Conservation (phyloP, 176 grass and related monocot species). For the Pharus latifolius region DNA sequence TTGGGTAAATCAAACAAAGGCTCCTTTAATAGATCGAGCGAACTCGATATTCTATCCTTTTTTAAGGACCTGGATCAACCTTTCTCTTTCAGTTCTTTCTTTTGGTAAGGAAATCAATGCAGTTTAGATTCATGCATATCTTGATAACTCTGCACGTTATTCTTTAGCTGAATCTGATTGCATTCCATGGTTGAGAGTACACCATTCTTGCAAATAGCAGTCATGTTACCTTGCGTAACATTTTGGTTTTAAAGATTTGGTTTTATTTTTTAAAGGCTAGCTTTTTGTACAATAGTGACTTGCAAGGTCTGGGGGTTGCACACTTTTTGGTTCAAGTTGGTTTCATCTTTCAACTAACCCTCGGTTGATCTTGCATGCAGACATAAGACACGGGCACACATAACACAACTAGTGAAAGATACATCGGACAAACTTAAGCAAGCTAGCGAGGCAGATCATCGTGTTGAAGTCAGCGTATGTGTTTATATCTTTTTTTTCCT, state of each 20-base stretch:
- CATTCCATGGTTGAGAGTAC: no score
- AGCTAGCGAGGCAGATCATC: constrained; percentile 83
- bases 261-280: background rate
- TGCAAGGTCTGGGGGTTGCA: no score
- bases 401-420: constrained; percentile 77
- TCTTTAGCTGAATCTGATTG: no score
- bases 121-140: background rate
- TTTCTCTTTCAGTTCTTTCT: no score
- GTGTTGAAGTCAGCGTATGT: constrained; percentile 72
- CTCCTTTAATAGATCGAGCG: background rate
- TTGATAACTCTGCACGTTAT: background rate
- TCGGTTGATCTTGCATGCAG: constrained; percentile 25
- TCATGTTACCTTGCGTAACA: no score
- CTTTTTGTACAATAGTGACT: no score
- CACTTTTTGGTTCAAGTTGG: background rate
- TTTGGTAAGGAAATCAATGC: background rate
- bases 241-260: background rate
- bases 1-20: background rate
- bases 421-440: constrained; percentile 91
- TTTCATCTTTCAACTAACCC: background rate
- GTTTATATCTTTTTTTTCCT: background rate
- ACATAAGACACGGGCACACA: constrained; percentile 73
- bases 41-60: no score
- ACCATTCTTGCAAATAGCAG: no score
- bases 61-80: no score